Evolutionary conservation across 306 rosid species (phyloP).

Genomic region (Rosa lucieae): DNA sequence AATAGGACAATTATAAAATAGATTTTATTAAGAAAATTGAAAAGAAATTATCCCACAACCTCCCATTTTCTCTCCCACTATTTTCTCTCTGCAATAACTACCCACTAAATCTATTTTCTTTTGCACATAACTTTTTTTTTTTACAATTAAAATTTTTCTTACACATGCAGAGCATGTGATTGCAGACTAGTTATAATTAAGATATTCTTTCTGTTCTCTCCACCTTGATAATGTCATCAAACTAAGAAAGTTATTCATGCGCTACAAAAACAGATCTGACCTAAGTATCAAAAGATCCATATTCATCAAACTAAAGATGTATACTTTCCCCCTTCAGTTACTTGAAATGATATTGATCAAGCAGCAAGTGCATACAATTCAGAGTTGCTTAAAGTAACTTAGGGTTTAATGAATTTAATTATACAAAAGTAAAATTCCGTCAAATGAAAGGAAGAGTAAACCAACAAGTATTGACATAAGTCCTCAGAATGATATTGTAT

Average conservation of each 20-base stretch:
- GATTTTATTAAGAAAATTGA: no score
- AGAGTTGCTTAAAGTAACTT: not conserved
- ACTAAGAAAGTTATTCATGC: not conserved
- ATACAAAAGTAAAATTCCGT: not conserved
- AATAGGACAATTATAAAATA: no score
- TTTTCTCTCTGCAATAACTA: no score
- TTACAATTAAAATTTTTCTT: no score
- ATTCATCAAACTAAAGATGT: not conserved
- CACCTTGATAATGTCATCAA: not conserved
- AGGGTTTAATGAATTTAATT: not conserved
- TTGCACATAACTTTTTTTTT: no score
- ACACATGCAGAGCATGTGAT: no score
- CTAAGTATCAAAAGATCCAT: not conserved
- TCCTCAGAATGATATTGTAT: not conserved
- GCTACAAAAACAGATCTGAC: not conserved
- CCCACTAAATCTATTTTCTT: no score
- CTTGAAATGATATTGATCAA: not conserved
- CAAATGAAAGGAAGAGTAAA: not conserved
- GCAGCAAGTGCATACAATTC: not conserved
- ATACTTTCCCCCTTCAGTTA: not conserved
- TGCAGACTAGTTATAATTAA: not conserved
- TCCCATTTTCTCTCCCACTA: no score
- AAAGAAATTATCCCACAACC: no score
- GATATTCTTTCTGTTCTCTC: not conserved
- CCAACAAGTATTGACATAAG: not conserved